Conservation (phyloP, 2,329 filamentous ascomycete species). For the Paecilomyces niveus region DNA sequence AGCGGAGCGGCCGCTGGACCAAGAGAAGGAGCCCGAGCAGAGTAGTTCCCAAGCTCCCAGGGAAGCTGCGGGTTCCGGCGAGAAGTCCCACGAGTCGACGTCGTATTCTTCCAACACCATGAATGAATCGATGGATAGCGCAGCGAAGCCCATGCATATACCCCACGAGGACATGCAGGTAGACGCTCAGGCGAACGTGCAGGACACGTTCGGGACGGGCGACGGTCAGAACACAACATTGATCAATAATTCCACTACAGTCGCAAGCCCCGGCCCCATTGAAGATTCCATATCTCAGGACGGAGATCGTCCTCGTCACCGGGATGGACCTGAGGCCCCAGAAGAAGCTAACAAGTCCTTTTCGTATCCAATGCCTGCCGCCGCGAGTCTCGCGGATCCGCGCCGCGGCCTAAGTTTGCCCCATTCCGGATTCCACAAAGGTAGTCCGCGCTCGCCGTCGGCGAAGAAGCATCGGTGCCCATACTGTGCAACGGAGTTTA, state of each 20-base stretch:
- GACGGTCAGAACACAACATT: slow-evolving; percentile 46
- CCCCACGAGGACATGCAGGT: slow-evolving; percentile 39
- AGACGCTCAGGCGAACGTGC: slow-evolving; percentile 44
- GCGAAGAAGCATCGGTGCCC: slow-evolving; percentile 93
- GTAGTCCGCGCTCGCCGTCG: slow-evolving; percentile 61
- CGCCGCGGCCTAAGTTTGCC: slow-evolving; percentile 54
- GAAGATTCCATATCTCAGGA: slow-evolving; percentile 38
- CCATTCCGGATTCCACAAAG: slow-evolving; percentile 48
- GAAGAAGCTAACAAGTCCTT: slow-evolving; percentile 49
- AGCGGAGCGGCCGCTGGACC: slow-evolving; percentile 22
- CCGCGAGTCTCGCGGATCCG: slow-evolving; percentile 42
- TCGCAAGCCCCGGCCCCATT: slow-evolving; percentile 41
- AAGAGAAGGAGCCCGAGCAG: slow-evolving; percentile 25
- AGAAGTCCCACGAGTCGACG: slow-evolving; percentile 21
- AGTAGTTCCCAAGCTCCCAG: slow-evolving; percentile 35
- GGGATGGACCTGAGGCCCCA: slow-evolving; percentile 29
- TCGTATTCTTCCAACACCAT: slow-evolving; percentile 23
- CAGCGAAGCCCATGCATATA: slow-evolving; percentile 43
- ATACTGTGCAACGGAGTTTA: slow-evolving; percentile 95
- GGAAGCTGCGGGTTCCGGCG: slow-evolving; percentile 32
- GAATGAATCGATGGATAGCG: slow-evolving; percentile 43
- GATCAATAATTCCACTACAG: slow-evolving; percentile 42
- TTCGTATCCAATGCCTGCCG: slow-evolving; percentile 57
- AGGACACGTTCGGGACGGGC: slow-evolving; percentile 41
- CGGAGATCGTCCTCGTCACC: slow-evolving; percentile 32